phyloP scores from a whole-genome alignment of 331 rosid genomes.

The Pyrus hybrid region DNA sequence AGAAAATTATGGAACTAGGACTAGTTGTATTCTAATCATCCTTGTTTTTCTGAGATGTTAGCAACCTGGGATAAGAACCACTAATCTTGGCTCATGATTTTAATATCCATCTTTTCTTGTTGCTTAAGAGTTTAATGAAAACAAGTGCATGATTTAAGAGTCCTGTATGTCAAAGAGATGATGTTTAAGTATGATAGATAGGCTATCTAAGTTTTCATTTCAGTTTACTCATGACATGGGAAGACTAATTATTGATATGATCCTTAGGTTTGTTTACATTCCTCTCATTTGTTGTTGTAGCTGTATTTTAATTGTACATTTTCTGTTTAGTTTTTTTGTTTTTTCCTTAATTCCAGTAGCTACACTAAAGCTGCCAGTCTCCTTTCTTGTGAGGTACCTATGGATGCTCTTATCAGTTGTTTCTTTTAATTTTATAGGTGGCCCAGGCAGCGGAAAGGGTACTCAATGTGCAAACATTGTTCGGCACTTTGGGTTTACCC shows the following conservation, averaged over 20 bases:
- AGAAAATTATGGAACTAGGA: conserved; percentile 5
- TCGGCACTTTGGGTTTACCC: conserved; percentile 65
- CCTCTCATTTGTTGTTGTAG: not conserved
- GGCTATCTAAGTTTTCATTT: not conserved
- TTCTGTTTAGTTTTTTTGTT: not conserved
- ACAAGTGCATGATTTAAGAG: not conserved
- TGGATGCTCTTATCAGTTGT: not conserved
- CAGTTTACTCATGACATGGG: not conserved
- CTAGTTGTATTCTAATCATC: not conserved
- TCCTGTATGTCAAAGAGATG: not conserved
- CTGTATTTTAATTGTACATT: not conserved
- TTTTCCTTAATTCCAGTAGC: not conserved
- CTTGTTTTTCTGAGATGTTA: too few relatives aligned
- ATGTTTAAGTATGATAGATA: not conserved
- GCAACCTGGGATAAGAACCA: not conserved
- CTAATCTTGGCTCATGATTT: not conserved
- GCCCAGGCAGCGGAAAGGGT: conserved; percentile 98
- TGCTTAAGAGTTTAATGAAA: not conserved
- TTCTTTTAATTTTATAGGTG: conserved; percentile 37
- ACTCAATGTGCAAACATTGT: conserved; percentile 89
- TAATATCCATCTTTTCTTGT: not conserved
- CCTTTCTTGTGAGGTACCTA: not conserved
- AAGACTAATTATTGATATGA: not conserved
- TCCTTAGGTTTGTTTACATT: not conserved
- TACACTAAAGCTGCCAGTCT: not conserved